Evolutionary conservation across 2,329 filamentous ascomycete genomes (phyloP).

Genomic region (Pyrenophora seminiperda): DNA sequence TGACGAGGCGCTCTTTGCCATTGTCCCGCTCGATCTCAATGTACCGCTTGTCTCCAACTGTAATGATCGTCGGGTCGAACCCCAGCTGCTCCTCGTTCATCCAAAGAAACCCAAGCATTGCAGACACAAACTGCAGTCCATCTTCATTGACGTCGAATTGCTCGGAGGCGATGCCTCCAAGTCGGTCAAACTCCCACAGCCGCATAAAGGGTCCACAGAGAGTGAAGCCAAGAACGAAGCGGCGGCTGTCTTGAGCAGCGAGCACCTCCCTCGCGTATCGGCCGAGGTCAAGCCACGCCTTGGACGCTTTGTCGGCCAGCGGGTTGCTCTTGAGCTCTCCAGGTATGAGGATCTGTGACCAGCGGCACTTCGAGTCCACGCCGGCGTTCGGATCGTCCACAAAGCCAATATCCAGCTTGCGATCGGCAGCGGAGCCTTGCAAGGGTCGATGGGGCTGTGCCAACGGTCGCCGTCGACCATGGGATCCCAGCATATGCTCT

Average conservation of each 20-base stretch:
- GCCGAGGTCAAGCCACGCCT: slow-evolving; percentile 30
- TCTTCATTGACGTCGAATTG: slow-evolving; percentile 56
- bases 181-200: slow-evolving; percentile 55
- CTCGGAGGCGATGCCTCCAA: slow-evolving; percentile 54
- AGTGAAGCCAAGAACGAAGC: slow-evolving; percentile 57
- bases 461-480: slow-evolving; percentile 18
- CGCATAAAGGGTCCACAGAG: slow-evolving; percentile 54
- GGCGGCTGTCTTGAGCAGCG: slow-evolving; percentile 22
- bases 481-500: slow-evolving; percentile 15
- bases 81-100: slow-evolving; percentile 33
- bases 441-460: slow-evolving; percentile 27
- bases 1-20: slow-evolving; percentile 23
- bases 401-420: slow-evolving; percentile 35
- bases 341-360: slow-evolving; percentile 50
- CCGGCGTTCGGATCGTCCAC: slow-evolving; percentile 25
- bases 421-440: slow-evolving; percentile 29
- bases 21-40: slow-evolving; percentile 50
- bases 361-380: slow-evolving; percentile 17
- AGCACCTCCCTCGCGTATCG: slow-evolving; percentile 55
- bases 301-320: slow-evolving; percentile 46
- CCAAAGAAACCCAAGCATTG: slow-evolving; percentile 51
- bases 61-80: neutral
- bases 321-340: slow-evolving; percentile 54
- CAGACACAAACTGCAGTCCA: slow-evolving; percentile 23
- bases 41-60: slow-evolving; percentile 27